Conservation (phyloP, 1,284 basidiomycete genomes). For the Pseudozyma pruni region DNA sequence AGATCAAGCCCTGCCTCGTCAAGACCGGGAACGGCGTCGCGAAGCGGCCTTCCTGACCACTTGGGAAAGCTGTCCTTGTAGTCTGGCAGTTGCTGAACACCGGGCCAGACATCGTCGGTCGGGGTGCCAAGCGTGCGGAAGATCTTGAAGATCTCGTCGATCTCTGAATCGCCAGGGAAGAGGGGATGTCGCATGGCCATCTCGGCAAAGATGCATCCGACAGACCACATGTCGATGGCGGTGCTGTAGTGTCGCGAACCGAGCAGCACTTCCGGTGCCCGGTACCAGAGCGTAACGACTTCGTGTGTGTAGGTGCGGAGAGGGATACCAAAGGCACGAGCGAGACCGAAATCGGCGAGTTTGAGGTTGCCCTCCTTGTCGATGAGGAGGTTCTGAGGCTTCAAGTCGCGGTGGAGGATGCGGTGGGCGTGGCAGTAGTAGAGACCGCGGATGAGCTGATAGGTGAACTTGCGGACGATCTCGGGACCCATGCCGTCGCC, state of each 20-base stretch:
- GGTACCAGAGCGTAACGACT: slow-evolving; percentile 97
- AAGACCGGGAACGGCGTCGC: slow-evolving; percentile 70
- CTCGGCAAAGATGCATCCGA: slow-evolving; percentile 89
- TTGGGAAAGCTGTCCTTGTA: slow-evolving; percentile 97
- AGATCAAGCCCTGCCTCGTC: slow-evolving; percentile 61
- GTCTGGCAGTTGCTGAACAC: slow-evolving; percentile 87
- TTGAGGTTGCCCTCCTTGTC: slow-evolving; percentile 73
- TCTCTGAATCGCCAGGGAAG: slow-evolving; percentile 98
- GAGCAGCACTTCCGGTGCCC: slow-evolving; percentile 94
- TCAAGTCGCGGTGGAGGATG: slow-evolving; percentile 95
- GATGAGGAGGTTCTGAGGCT: slow-evolving; percentile 96
- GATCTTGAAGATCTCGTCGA: slow-evolving; percentile 99
- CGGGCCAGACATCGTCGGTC: slow-evolving; percentile 90
- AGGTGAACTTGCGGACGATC: slow-evolving; percentile 92
- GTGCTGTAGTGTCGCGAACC: slow-evolving; percentile 96
- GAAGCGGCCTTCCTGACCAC: slow-evolving; percentile 77
- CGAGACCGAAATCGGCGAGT: slow-evolving; percentile 93
- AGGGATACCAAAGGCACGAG: slow-evolving; percentile 95
- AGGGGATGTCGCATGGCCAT: slow-evolving; percentile 91
- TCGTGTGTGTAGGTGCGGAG: slow-evolving; percentile 98
- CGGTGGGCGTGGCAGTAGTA: slow-evolving; percentile 95
- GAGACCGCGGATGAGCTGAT: slow-evolving; percentile 85
- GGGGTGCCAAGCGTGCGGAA: slow-evolving; percentile 87
- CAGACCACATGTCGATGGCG: slow-evolving; percentile 97
- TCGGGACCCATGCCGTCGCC: slow-evolving; percentile 75